phyloP scores from a whole-genome alignment of 1,139 yeast genomes.

The Debaryomyces subglobosus region DNA sequence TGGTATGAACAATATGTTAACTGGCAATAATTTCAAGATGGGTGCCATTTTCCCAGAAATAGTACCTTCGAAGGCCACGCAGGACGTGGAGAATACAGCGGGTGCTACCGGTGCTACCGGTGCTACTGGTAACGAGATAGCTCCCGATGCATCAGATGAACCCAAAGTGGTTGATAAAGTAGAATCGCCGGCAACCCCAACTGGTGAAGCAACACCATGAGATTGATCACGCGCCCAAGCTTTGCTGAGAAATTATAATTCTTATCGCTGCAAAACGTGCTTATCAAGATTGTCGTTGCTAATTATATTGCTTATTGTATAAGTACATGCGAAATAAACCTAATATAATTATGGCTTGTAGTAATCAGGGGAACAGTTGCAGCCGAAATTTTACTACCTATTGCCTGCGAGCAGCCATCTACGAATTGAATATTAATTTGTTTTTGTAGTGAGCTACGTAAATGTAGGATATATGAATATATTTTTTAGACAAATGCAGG shows the following conservation, averaged over 20 bases:
- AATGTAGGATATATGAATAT: neutral
- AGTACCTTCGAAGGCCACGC: conserved; percentile 6
- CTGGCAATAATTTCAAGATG: conserved; percentile 10
- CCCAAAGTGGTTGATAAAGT: neutral
- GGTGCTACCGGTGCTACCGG: neutral
- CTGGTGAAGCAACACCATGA: neutral
- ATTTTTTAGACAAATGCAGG: neutral
- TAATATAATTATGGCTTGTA: neutral
- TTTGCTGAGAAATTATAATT: neutral
- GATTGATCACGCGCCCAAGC: neutral
- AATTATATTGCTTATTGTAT: neutral
- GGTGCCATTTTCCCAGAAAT: conserved; percentile 15
- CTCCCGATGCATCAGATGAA: neutral
- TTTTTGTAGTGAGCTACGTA: neutral
- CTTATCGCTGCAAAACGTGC: neutral
- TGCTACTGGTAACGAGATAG: neutral
- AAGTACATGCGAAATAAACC: neutral
- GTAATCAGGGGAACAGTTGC: neutral
- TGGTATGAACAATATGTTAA: conserved; percentile 8
- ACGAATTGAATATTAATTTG: neutral
- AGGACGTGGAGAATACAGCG: neutral
- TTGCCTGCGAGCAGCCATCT: neutral
- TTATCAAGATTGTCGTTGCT: neutral
- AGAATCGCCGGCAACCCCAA: conserved; percentile 1
- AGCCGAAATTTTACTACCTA: neutral